phyloP scores from a whole-genome alignment of 176 grass and related monocot genomes.

The Triticum timopheevii region DNA sequence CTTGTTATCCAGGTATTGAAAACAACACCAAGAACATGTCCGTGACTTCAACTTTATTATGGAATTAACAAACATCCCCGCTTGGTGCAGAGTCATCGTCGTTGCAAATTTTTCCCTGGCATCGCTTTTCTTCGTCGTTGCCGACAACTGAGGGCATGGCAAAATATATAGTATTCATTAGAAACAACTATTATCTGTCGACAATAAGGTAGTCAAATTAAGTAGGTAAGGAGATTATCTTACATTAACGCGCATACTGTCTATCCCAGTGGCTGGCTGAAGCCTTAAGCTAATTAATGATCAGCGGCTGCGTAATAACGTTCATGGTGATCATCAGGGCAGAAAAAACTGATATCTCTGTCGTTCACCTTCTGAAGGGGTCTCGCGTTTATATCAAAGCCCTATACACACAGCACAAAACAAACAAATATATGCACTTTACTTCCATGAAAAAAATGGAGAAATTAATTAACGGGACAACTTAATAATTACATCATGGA shows the following conservation, averaged over 20 bases:
- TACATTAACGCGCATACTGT: not conserved
- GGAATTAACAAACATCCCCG: not conserved
- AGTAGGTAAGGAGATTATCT: not conserved
- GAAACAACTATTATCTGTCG: not conserved
- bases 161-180: not conserved
- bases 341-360: constrained; percentile 47
- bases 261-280: not conserved
- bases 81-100: not conserved
- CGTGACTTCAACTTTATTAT: not conserved
- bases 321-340: not conserved
- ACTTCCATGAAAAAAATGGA: not conserved
- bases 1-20: not conserved
- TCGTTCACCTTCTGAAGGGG: constrained; percentile 47
- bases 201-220: not conserved
- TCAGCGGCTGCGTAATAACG: not conserved
- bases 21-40: not conserved
- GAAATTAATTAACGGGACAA: not conserved
- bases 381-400: constrained; percentile 52
- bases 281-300: too few species aligned
- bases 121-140: not conserved
- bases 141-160: not conserved
- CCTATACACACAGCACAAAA: constrained; percentile 23
- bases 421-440: not conserved
- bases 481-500: constrained; percentile 56
- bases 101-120: not conserved